These are phyloP conservation scores for Babesia ovis DNA, from an alignment of 169 alveolate species.

Conservation along the genomic window DNA sequence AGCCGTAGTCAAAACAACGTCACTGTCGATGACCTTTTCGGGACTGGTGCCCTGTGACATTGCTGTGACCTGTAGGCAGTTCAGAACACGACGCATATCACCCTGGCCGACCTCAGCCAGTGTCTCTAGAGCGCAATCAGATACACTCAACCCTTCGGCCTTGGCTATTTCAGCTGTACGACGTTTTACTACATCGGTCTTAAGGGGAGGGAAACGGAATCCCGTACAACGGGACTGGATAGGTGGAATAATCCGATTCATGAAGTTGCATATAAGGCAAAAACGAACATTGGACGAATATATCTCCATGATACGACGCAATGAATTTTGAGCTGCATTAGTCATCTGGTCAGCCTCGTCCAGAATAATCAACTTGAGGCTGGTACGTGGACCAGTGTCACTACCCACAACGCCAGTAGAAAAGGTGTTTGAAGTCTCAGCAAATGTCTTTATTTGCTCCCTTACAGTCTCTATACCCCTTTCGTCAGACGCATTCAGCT, in stretches of 20 bases:
- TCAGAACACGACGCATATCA: slow-evolving; percentile 97
- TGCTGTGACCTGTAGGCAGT: slow-evolving; percentile 90
- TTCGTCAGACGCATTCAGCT: slow-evolving; percentile 98
- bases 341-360: slow-evolving; percentile 99
- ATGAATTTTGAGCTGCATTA: slow-evolving; percentile 95
- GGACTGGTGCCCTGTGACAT: slow-evolving; percentile 66
- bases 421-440: slow-evolving; percentile 82
- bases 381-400: slow-evolving; percentile 63
- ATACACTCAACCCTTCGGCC: slow-evolving; percentile 82
- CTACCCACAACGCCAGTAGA: slow-evolving; percentile 43
- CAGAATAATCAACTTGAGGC: slow-evolving; percentile 89
- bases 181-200: slow-evolving; percentile 76
- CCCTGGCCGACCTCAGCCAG: slow-evolving; percentile 92
- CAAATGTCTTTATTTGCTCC: slow-evolving; percentile 92
- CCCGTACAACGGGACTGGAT: slow-evolving; percentile 96
- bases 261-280: slow-evolving; percentile 95
- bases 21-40: slow-evolving; percentile 73
- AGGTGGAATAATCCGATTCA: slow-evolving; percentile 95
- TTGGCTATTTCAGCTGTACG: slow-evolving; percentile 85
- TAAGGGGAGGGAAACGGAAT: slow-evolving; percentile 91
- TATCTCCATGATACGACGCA: slow-evolving; percentile 97
- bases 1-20: slow-evolving; percentile 83
- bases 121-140: slow-evolving; percentile 85
- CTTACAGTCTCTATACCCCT: slow-evolving; percentile 97
- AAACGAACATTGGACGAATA: slow-evolving; percentile 95